These are phyloP conservation scores for Pontederia crassipes DNA, from an alignment of 176 grass and related monocot species.

Conservation along the genomic window DNA sequence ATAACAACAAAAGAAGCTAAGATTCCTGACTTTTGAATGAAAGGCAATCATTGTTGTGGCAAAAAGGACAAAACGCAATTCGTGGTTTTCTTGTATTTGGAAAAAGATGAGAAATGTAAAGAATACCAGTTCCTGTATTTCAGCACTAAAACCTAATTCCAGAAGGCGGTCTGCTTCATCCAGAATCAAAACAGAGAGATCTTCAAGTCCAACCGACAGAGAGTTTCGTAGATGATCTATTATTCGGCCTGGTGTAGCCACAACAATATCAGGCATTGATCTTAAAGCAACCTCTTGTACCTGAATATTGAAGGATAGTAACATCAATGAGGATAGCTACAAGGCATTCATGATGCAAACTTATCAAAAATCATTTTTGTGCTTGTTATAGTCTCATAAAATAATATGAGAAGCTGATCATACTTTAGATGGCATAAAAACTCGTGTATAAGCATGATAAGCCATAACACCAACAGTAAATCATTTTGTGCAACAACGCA, in stretches of 20 bases:
- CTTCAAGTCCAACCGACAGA: slow-evolving; percentile 83
- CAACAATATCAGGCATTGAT: slow-evolving; percentile 96
- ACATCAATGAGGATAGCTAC: background rate
- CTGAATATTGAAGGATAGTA: slow-evolving; percentile 28
- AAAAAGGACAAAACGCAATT: slow-evolving; percentile 6
- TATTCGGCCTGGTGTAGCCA: slow-evolving; percentile 89
- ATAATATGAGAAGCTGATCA: too few species aligned
- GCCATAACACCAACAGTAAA: too few species aligned
- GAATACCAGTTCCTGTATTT: slow-evolving; percentile 82
- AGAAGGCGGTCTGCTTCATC: slow-evolving; percentile 93
- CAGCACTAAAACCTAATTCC: slow-evolving; percentile 90
- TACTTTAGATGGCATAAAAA: too few species aligned
- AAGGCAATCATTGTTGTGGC: too few species aligned
- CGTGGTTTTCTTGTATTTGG: background rate
- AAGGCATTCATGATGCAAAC: background rate
- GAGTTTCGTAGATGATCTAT: slow-evolving; percentile 91
- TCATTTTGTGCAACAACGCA: too few species aligned
- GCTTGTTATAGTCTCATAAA: too few species aligned
- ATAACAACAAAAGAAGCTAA: background rate
- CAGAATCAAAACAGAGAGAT: slow-evolving; percentile 90
- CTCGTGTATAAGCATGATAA: too few species aligned
- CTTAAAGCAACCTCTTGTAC: slow-evolving; percentile 82
- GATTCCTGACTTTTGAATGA: background rate
- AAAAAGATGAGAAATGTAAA: background rate
- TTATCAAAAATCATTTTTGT: too few species aligned